Evolutionary conservation across 2,329 filamentous ascomycete genomes (phyloP).

Genomic region (Exserohilum rostratum): DNA sequence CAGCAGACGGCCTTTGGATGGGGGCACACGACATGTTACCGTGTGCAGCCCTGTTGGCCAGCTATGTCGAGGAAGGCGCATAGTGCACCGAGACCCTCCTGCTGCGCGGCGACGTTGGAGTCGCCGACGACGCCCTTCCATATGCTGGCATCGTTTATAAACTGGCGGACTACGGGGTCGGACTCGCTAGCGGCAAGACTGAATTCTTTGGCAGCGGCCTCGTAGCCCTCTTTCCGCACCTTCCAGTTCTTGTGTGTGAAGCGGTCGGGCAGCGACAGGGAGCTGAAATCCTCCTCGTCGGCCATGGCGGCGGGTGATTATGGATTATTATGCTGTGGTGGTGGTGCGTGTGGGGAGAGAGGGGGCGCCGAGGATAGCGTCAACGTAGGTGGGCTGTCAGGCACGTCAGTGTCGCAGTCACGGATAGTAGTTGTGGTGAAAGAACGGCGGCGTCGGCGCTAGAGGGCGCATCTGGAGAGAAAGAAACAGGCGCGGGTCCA

Average conservation of each 20-base stretch:
- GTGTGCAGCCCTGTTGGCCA: slow-evolving; percentile 76
- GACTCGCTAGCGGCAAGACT: slow-evolving; percentile 82
- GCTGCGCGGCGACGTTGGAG: slow-evolving; percentile 95
- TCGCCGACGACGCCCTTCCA: slow-evolving; percentile 95
- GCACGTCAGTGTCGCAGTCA: slow-evolving; percentile 13
- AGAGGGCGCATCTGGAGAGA: slow-evolving; percentile 5
- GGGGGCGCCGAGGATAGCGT: slow-evolving; percentile 4
- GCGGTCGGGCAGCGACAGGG: slow-evolving; percentile 77
- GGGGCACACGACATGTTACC: slow-evolving; percentile 52
- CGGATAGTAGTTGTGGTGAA: background rate
- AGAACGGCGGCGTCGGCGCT: slow-evolving; percentile 1
- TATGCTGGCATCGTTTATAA: slow-evolving; percentile 79
- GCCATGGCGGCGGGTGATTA: slow-evolving; percentile 64
- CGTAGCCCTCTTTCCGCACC: slow-evolving; percentile 92
- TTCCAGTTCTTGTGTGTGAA: slow-evolving; percentile 97
- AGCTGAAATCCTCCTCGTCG: slow-evolving; percentile 80
- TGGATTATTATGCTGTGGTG: background rate
- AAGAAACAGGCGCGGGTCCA: background rate
- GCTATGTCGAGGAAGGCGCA: slow-evolving; percentile 93
- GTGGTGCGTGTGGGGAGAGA: slow-evolving; percentile 16
- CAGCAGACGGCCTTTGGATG: background rate
- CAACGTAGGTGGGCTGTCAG: background rate
- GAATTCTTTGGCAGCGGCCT: slow-evolving; percentile 88
- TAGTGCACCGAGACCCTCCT: slow-evolving; percentile 85
- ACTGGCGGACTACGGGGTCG: slow-evolving; percentile 84